Conservation (phyloP, 2,329 filamentous ascomycete genomes). For the Emydomyces testavorans region DNA sequence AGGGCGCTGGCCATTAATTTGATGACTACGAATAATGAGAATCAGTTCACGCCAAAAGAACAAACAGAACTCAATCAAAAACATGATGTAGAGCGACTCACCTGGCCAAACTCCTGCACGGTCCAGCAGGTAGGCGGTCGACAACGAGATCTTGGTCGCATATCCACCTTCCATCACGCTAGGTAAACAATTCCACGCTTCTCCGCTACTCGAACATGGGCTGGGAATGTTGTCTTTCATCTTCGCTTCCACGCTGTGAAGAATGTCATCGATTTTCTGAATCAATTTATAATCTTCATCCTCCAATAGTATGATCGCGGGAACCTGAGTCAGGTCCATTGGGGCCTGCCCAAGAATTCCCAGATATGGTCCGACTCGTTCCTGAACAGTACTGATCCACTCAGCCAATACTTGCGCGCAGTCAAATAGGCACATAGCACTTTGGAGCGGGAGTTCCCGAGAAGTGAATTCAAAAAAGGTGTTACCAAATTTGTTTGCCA, state of each 20-base stretch:
- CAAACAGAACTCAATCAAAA: neutral
- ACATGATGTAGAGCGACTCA: conserved; percentile 38
- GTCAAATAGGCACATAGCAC: conserved; percentile 84
- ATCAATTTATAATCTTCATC: conserved; percentile 83
- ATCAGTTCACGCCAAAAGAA: conserved; percentile 20
- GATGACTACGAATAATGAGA: conserved; percentile 41
- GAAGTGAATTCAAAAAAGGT: conserved; percentile 76
- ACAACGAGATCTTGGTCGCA: conserved; percentile 69
- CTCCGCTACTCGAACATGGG: conserved; percentile 15
- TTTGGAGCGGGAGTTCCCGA: conserved; percentile 77
- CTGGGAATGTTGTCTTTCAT: conserved; percentile 50
- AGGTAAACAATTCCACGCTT: conserved; percentile 43
- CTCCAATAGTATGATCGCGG: conserved; percentile 79
- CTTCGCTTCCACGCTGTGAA: conserved; percentile 67
- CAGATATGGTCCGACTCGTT: conserved; percentile 79
- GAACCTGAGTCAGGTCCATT: conserved; percentile 66
- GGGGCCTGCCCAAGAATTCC: conserved; percentile 76
- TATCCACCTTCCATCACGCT: conserved; percentile 59
- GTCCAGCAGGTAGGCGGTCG: conserved; percentile 77
- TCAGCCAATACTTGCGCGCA: conserved; percentile 89
- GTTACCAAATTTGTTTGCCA: conserved; percentile 75
- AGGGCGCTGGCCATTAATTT: conserved; percentile 57
- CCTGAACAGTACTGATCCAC: conserved; percentile 87
- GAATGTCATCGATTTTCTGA: conserved; percentile 67
- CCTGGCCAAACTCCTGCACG: conserved; percentile 88